Percentiles rank a stretch among this genome's conserved stretches.
These are phyloP conservation scores for Cyclotella cryptica DNA, from an alignment of 108 stramenopile species.

Conservation along the genomic window DNA sequence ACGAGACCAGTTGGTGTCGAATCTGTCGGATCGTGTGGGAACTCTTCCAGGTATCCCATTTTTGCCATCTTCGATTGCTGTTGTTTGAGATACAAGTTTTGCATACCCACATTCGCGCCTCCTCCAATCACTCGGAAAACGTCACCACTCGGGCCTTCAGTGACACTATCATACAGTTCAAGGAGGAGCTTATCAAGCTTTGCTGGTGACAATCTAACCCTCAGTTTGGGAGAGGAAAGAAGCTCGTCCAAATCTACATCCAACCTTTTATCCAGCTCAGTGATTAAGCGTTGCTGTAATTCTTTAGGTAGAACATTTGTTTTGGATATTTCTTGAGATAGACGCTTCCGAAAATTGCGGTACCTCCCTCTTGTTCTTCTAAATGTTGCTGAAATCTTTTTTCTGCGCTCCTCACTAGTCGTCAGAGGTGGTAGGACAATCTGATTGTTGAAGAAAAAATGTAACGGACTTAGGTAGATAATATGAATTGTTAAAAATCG, in stretches of 20 bases:
- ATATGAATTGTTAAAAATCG: background rate
- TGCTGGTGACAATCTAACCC: constrained; percentile 84
- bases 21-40: constrained; percentile 9
- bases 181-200: constrained; percentile 83
- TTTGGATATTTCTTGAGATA: constrained; percentile 76
- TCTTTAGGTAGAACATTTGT: constrained; percentile 76
- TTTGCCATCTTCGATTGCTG: constrained; percentile 41
- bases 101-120: constrained; percentile 75
- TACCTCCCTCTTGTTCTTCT: constrained; percentile 62
- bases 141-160: constrained; percentile 76
- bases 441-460: constrained; percentile 21
- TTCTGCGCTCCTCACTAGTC: constrained; percentile 61
- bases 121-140: constrained; percentile 80
- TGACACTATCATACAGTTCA: constrained; percentile 74
- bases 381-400: constrained; percentile 59
- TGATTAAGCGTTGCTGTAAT: constrained; percentile 62
- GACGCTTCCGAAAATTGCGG: constrained; percentile 66
- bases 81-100: constrained; percentile 75
- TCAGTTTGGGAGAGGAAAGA: constrained; percentile 74
- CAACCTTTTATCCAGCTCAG: constrained; percentile 81
- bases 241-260: constrained; percentile 83
- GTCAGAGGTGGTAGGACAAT: constrained; percentile 76
- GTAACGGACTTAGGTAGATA: too few relatives aligned
- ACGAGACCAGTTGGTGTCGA: constrained; percentile 35
- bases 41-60: constrained; percentile 11